Conservation (phyloP, 2,329 filamentous ascomycete species). For the Botrytis elliptica region DNA sequence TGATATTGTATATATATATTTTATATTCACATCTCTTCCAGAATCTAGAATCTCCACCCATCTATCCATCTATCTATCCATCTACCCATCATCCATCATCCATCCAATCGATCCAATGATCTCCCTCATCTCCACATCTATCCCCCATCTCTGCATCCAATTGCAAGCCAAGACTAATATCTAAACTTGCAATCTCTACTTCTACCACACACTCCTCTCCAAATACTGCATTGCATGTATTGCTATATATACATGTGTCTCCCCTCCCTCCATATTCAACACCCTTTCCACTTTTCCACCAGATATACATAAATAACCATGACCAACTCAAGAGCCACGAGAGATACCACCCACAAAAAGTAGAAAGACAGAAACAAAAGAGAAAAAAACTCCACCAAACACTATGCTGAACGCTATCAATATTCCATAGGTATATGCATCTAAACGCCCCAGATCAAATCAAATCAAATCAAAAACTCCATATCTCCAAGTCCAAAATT, state of each 20-base stretch:
- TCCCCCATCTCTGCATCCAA: neutral
- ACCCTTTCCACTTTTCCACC: neutral
- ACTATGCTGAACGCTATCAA: slow-evolving; percentile 17
- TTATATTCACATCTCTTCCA: slow-evolving; percentile 1
- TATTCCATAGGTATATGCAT: slow-evolving; percentile 13
- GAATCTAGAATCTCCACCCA: neutral
- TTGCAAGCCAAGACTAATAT: neutral
- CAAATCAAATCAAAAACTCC: neutral
- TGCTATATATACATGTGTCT: neutral
- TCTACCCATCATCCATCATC: neutral
- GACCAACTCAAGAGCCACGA: neutral
- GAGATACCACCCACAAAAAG: neutral
- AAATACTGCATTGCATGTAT: neutral
- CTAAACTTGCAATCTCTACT: neutral
- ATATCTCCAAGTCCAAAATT: neutral
- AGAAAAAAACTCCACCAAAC: slow-evolving; percentile 11
- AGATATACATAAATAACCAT: neutral
- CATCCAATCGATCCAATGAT: neutral
- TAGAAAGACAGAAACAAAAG: neutral
- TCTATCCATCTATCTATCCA: neutral
- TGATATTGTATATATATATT: neutral
- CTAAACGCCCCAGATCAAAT: neutral
- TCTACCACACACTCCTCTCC: neutral
- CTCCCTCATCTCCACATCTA: neutral
- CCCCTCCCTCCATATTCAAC: neutral